phyloP scores from a whole-genome alignment of 73 alveolate species.

The Paramecium tetraurelia region DNA sequence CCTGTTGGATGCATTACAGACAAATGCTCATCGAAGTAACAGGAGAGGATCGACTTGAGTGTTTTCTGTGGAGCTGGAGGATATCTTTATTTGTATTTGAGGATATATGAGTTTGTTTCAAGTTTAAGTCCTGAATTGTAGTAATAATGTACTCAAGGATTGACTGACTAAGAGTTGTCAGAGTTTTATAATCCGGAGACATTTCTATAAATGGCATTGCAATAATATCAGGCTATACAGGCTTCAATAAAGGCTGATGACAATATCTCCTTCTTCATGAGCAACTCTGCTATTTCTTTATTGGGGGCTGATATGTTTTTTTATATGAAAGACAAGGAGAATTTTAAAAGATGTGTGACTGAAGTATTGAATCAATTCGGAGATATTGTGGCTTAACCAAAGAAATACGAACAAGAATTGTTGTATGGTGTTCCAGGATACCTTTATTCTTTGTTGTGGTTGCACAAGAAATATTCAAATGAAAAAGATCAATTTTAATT shows the following conservation, averaged over 20 bases:
- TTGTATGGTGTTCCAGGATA: conserved; percentile 96
- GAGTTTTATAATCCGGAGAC: background rate
- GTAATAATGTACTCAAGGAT: background rate
- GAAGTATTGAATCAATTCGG: background rate
- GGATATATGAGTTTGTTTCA: conserved; percentile 22
- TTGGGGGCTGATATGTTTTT: background rate
- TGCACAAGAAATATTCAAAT: conserved; percentile 66
- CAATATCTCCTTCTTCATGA: conserved; percentile 6
- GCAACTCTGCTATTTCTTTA: background rate
- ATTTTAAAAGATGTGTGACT: background rate
- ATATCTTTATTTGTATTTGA: conserved; percentile 20
- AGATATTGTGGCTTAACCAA: background rate
- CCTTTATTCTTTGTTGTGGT: conserved; percentile 78
- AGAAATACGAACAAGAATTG: conserved; percentile 76
- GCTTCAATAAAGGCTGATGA: background rate
- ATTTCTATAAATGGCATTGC: background rate
- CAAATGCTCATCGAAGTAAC: background rate
- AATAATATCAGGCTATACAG: background rate
- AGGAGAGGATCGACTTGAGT: background rate
- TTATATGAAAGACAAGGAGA: background rate
- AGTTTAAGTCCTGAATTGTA: background rate
- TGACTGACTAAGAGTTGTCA: background rate
- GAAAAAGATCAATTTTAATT: conserved; percentile 24
- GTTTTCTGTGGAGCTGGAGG: conserved; percentile 60
- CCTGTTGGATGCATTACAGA: conserved; percentile 28